These are phyloP conservation scores for Fraxinus sp. DNA, from an alignment of 305 asterid species.

Conservation along the genomic window DNA sequence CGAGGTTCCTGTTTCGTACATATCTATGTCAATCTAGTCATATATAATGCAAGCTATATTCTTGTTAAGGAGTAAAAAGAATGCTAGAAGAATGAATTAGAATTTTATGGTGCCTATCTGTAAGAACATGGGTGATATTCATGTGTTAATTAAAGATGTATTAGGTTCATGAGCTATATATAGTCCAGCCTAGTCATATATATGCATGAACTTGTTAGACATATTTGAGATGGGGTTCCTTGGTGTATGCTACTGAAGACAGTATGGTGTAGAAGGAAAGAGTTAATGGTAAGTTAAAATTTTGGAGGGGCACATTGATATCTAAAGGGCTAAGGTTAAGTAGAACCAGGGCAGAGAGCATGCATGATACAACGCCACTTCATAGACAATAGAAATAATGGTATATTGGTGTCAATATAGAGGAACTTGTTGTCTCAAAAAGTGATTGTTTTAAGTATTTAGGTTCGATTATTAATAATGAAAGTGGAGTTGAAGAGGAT, in stretches of 20 bases:
- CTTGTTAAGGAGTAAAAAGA: neutral
- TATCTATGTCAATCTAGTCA: neutral
- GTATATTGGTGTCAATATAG: neutral
- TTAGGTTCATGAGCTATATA: neutral
- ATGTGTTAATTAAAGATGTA: neutral
- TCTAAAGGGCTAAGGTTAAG: neutral
- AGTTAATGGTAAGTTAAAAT: neutral
- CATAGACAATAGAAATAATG: neutral
- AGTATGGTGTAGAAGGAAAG: neutral
- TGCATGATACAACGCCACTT: neutral
- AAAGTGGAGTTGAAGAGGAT: neutral
- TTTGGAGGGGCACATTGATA: neutral
- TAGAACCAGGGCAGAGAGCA: neutral
- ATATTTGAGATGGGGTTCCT: neutral
- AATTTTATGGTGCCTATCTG: neutral
- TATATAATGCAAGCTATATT: neutral
- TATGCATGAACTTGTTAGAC: neutral
- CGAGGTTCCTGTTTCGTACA: constrained; percentile 6
- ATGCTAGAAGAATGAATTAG: neutral
- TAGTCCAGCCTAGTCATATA: neutral
- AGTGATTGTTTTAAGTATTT: neutral
- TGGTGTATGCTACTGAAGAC: neutral
- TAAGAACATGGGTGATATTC: neutral
- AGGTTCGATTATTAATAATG: neutral
- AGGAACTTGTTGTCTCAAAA: neutral